Evolutionary conservation across 2,329 filamentous ascomycete species (phyloP).

Genomic region (Bipolaris oryzae): DNA sequence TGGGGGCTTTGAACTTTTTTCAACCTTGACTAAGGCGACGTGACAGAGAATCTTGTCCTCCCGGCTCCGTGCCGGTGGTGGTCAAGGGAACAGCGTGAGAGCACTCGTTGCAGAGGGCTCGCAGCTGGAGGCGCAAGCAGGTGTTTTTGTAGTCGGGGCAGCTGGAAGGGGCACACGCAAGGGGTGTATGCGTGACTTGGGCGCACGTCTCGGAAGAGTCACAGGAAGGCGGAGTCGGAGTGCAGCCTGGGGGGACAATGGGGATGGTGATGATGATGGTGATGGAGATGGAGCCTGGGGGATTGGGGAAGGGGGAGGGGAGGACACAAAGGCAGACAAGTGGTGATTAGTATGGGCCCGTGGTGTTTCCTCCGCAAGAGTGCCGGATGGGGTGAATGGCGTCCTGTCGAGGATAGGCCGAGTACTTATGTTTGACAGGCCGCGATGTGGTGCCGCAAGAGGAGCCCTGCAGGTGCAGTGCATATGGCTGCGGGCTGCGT

Average conservation of each 20-base stretch:
- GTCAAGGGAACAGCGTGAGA: slow-evolving; percentile 27
- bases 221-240: slow-evolving; percentile 40
- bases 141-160: slow-evolving; percentile 29
- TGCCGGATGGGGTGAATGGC: slow-evolving; percentile 22
- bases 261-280: slow-evolving; percentile 35
- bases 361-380: slow-evolving; percentile 31
- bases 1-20: slow-evolving; percentile 32
- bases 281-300: slow-evolving; percentile 36
- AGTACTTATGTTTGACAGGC: slow-evolving; percentile 40
- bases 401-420: slow-evolving; percentile 29
- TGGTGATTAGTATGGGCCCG: slow-evolving; percentile 20
- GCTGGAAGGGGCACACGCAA: slow-evolving; percentile 19
- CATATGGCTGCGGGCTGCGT: slow-evolving; percentile 27
- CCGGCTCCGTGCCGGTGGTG: slow-evolving; percentile 43
- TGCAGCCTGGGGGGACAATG: slow-evolving; percentile 16
- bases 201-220: slow-evolving; percentile 34
- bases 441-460: slow-evolving; percentile 15
- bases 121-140: slow-evolving; percentile 20
- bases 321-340: slow-evolving; percentile 20
- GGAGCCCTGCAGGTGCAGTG: slow-evolving; percentile 28
- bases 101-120: slow-evolving; percentile 20
- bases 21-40: slow-evolving; percentile 33
- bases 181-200: slow-evolving; percentile 41
- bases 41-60: slow-evolving; percentile 24
- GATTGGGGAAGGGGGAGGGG: slow-evolving; percentile 36